Conservation (phyloP, 192 early-diverging fungal species). For the Glomus cerebriforme region DNA sequence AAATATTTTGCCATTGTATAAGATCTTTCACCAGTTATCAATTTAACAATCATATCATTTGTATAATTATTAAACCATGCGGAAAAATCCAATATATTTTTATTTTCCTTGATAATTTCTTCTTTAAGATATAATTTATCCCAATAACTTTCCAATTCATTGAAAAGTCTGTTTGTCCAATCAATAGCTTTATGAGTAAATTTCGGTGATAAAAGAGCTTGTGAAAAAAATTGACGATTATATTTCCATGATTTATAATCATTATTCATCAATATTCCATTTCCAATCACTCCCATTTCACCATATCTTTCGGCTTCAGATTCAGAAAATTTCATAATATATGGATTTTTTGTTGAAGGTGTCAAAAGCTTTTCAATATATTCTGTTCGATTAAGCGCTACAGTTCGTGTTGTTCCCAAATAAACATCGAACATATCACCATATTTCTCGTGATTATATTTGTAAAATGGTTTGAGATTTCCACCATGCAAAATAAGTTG, state of each 20-base stretch:
- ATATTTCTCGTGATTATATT: background rate
- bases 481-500: too few species aligned
- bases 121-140: background rate
- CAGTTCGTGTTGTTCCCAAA: background rate
- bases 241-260: slow-evolving; percentile 5
- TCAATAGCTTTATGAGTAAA: background rate
- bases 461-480: too few species aligned
- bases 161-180: background rate
- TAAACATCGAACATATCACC: slow-evolving; percentile 20
- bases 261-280: background rate
- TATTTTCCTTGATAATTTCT: too few species aligned
- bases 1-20: background rate
- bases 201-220: background rate
- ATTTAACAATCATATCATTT: background rate
- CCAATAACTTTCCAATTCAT: background rate
- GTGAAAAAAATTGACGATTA: slow-evolving; percentile 12
- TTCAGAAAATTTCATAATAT: background rate
- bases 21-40: background rate
- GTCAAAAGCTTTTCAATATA: background rate
- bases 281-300: background rate
- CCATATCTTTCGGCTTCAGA: background rate
- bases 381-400: background rate
- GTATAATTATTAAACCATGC: slow-evolving; percentile 4
- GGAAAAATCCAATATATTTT: background rate
- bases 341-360: slow-evolving; percentile 5